These are phyloP conservation scores for Oryza meridionalis DNA, from an alignment of 176 grass and related monocot genomes.

Conservation along the genomic window DNA sequence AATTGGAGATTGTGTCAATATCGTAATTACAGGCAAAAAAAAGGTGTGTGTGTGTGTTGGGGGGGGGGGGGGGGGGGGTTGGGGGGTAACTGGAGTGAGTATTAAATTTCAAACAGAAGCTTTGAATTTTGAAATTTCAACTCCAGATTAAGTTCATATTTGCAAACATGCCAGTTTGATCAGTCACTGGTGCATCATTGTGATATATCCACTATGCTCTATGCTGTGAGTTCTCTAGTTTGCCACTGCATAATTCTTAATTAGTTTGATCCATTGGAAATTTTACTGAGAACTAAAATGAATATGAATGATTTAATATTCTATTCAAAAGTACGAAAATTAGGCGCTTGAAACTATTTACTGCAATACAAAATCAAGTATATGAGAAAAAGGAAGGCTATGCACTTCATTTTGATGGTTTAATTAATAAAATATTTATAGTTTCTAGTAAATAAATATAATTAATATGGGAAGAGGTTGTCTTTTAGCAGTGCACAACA, in stretches of 20 bases:
- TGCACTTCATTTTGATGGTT: neutral
- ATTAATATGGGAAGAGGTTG: neutral
- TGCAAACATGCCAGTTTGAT: neutral
- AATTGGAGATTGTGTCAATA: neutral
- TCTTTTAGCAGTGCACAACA: neutral
- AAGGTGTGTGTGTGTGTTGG: too few species aligned
- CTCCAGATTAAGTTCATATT: neutral
- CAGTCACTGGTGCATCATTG: neutral
- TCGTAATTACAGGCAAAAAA: neutral
- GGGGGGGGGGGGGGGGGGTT: too few species aligned
- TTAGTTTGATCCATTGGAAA: too few species aligned
- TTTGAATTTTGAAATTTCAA: neutral
- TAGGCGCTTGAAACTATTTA: neutral
- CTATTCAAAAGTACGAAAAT: neutral
- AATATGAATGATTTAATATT: neutral
- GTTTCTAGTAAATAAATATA: too few species aligned
- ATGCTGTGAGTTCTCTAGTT: too few species aligned
- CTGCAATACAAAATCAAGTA: neutral
- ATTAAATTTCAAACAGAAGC: slow-evolving; percentile 3
- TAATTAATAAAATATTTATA: neutral
- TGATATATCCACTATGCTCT: neutral
- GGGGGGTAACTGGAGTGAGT: neutral
- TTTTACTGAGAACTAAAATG: too few species aligned
- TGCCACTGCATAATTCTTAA: too few species aligned
- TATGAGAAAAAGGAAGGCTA: neutral